A percentile compares a stretch with the other conserved stretches of the same genome.
These are phyloP conservation scores for Mycena olivaceomarginata DNA, from an alignment of 768 basidiomycete genomes.

Conservation along the genomic window DNA sequence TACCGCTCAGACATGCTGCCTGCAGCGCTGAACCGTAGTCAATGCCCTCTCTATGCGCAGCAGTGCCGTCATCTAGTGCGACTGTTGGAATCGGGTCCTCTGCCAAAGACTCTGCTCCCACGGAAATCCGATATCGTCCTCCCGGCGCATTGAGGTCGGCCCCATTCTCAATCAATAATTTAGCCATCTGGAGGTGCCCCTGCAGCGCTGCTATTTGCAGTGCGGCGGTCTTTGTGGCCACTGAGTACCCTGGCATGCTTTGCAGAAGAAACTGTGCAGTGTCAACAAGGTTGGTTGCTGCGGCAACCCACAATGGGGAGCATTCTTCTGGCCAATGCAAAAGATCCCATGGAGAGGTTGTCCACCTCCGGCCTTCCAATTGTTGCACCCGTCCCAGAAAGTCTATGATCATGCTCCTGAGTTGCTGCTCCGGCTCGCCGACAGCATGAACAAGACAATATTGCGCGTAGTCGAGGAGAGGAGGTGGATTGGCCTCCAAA, in stretches of 20 bases:
- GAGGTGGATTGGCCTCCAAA: not conserved
- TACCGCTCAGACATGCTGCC: not conserved
- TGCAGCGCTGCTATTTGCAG: not conserved
- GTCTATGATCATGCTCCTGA: not conserved
- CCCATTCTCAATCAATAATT: not conserved
- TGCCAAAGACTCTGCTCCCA: not conserved
- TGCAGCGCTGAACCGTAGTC: not conserved
- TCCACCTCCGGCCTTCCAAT: not conserved
- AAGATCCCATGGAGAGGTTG: not conserved
- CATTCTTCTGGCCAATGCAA: not conserved
- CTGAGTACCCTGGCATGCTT: not conserved
- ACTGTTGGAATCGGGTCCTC: not conserved
- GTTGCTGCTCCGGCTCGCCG: not conserved
- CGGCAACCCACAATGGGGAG: not conserved
- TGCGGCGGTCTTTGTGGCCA: not conserved
- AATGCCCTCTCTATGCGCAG: not conserved
- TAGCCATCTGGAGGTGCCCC: not conserved
- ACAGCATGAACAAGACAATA: slow-evolving; percentile 4
- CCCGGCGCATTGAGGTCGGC: not conserved
- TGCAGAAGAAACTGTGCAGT: not conserved
- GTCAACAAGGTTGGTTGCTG: not conserved
- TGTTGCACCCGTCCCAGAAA: slow-evolving; percentile 4
- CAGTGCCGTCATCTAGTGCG: not conserved
- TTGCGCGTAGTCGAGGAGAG: not conserved
- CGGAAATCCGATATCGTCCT: not conserved